A percentile compares a stretch with the other conserved stretches of the same genome.
phyloP scores from a whole-genome alignment of 140 eudicot genomes.

The Bidens hawaiensis region DNA sequence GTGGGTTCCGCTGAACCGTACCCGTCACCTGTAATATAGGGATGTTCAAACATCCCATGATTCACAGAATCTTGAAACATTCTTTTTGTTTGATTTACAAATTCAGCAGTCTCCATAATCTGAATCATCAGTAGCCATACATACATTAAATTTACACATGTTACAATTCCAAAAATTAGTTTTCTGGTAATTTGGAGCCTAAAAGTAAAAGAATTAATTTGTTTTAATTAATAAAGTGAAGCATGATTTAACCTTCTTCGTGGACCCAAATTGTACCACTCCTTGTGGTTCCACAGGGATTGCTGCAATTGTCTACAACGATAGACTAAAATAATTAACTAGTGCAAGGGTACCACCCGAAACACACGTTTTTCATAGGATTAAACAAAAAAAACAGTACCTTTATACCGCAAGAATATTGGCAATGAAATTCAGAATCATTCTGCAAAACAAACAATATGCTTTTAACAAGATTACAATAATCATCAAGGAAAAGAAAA shows the following conservation, averaged over 20 bases:
- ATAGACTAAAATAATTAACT: conserved; percentile 11
- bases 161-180: background rate
- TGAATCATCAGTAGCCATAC: conserved; percentile 22
- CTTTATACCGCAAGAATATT: conserved; percentile 60
- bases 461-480: background rate
- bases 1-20: no score
- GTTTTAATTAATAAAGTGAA: background rate
- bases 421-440: conserved; percentile 40
- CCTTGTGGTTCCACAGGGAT: conserved; percentile 85
- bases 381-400: conserved; percentile 29
- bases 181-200: background rate
- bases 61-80: conserved; percentile 37
- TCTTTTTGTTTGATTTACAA: conserved; percentile 44
- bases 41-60: no score
- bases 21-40: no score
- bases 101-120: conserved; percentile 43
- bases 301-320: conserved; percentile 81
- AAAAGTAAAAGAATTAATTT: background rate
- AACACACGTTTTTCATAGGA: conserved; percentile 3
- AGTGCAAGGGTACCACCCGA: conserved; percentile 14
- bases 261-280: conserved; percentile 88
- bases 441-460: conserved; percentile 32
- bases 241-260: conserved; percentile 50
- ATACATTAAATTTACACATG: background rate
- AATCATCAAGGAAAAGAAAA: background rate